These are phyloP conservation scores for Tylopilus plumbeoviolaceoides DNA, from an alignment of 768 basidiomycete species.

Conservation along the genomic window DNA sequence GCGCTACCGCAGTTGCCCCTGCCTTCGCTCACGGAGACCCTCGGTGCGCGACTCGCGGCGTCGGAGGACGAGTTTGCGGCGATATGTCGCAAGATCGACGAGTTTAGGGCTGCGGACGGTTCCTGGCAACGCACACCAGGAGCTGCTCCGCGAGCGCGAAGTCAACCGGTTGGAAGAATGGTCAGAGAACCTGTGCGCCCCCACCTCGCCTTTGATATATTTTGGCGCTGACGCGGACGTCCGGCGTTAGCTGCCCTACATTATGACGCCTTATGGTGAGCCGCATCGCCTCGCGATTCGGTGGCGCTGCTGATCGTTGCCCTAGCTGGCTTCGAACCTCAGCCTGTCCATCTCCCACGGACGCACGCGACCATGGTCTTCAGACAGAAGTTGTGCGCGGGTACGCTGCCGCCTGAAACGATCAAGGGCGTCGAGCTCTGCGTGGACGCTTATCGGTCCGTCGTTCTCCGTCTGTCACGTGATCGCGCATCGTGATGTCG, in stretches of 20 bases:
- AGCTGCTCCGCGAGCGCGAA: slow-evolving; percentile 52
- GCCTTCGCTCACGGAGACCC: slow-evolving; percentile 59
- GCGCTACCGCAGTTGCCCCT: slow-evolving; percentile 44
- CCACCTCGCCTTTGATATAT: not conserved
- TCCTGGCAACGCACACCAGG: slow-evolving; percentile 56
- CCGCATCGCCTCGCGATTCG: not conserved
- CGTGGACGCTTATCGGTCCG: slow-evolving; percentile 83
- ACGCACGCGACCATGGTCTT: slow-evolving; percentile 72
- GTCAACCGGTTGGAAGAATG: slow-evolving; percentile 92
- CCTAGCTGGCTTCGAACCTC: slow-evolving; percentile 71
- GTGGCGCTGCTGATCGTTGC: slow-evolving; percentile 6
- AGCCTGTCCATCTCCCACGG: slow-evolving; percentile 57
- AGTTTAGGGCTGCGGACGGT: slow-evolving; percentile 46
- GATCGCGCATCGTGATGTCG: not conserved
- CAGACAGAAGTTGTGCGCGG: slow-evolving; percentile 62
- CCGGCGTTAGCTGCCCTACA: slow-evolving; percentile 18
- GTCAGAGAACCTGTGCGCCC: slow-evolving; percentile 76
- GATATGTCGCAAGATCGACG: slow-evolving; percentile 60
- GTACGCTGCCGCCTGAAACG: slow-evolving; percentile 56
- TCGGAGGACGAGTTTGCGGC: slow-evolving; percentile 52
- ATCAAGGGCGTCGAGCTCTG: slow-evolving; percentile 70
- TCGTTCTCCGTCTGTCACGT: not conserved
- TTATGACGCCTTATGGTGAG: slow-evolving; percentile 89
- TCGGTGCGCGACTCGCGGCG: slow-evolving; percentile 73
- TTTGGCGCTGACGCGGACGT: not conserved